Evolutionary conservation across 75 land plant species (phyloP), one percentile per base, ranked within the genome.

Genomic region (Azolla pinnata): DNA sequence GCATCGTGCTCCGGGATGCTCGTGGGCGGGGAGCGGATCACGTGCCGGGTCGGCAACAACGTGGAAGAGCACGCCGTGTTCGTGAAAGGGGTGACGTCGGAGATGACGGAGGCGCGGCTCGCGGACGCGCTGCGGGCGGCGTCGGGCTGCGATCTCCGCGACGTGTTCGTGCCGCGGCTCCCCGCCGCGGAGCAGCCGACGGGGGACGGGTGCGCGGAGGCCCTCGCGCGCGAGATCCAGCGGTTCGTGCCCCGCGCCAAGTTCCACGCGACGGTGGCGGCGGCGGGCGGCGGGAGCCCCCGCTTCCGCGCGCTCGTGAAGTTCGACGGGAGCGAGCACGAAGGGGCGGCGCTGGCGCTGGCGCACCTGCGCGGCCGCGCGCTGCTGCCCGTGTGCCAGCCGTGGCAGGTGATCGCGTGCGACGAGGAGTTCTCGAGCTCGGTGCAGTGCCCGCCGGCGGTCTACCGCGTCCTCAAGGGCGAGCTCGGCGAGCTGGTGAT

Each of bases 391-490:
- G 72, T 79, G 10, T 84, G 77, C 61, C 59, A 48, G 52, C 57
- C 84, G 21, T 87, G 92, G 92, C 92, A 87, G 70, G 81, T 60
- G 49, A 79, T 87, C 33, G 33, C 58, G 27, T 83, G 87, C 50
- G 75, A 76, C 59, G 81, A 66, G 42, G 44, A 69, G 35, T 87
- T 84, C 65, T 74, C 59, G 31, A 87, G 84, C 71, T 70, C 76
- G 26, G 44, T 87, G 12, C 70, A 70, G 0, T 81, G 82, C 40
- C 70, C 87, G 30, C 32, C 44, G 0, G 48, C 70, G 1, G 34
- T 84, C 1, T 84, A 71, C 69, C 21, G 12, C 71, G 84, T 84
- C 0, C 67, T 87, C 30, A 68, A 57, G 68, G 52, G 56, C 12
- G 66, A 81, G n/a, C 71, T 87, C 35, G 64, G 60, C 21, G 26